A percentile compares a stretch with the other conserved stretches of the same genome.
phyloP scores from a whole-genome alignment of 148 eudicot genomes.

The Rhododendron ovatum region DNA sequence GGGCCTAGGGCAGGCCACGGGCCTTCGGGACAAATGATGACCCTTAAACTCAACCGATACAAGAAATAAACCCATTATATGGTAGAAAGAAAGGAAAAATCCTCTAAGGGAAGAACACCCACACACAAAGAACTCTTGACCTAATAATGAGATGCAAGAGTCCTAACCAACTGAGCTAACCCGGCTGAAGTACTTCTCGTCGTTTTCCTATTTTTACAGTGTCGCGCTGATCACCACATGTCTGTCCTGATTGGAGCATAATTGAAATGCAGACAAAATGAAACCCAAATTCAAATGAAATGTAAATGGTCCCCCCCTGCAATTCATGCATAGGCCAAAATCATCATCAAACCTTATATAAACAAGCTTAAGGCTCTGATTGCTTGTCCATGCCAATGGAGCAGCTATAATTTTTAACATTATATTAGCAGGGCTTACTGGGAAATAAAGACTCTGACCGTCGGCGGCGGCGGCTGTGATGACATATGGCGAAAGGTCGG shows the following conservation, averaged over 20 bases:
- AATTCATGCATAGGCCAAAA: background rate
- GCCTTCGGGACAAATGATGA: too few species aligned
- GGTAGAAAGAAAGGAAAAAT: too few species aligned
- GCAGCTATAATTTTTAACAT: background rate
- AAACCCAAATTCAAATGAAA: constrained; percentile 43
- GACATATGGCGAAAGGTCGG: constrained; percentile 78
- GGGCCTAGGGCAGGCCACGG: too few species aligned
- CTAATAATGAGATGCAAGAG: too few species aligned
- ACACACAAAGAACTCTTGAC: too few species aligned
- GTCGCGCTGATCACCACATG: constrained; percentile 14
- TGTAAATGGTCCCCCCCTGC: background rate
- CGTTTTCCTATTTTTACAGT: constrained; percentile 13
- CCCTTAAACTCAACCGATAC: too few species aligned
- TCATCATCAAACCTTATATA: constrained; percentile 17
- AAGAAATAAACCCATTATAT: too few species aligned
- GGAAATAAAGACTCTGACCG: background rate
- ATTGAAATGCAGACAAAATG: constrained; percentile 41
- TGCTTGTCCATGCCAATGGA: constrained; percentile 14
- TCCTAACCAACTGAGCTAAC: too few species aligned
- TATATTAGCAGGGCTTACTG: background rate
- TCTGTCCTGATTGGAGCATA: constrained; percentile 14
- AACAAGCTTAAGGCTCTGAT: constrained; percentile 10
- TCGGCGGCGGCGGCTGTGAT: background rate
- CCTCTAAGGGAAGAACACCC: too few species aligned
- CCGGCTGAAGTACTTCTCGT: background rate